phyloP scores from a whole-genome alignment of 495 filamentous ascomycete genomes.

The Aspergillus panamensis region DNA sequence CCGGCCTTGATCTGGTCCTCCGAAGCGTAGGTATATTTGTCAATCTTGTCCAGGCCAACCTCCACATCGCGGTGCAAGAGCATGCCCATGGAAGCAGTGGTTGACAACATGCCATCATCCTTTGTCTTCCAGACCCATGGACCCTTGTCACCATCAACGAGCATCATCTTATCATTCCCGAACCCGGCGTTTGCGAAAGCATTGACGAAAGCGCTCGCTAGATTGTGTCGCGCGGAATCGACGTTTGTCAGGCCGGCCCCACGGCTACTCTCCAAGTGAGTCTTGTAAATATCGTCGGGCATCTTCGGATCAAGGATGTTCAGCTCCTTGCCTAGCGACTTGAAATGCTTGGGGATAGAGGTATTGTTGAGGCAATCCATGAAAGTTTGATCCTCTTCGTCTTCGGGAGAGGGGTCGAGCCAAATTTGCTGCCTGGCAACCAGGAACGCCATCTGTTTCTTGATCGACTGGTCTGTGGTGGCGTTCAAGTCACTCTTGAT shows the following conservation, averaged over 20 bases:
- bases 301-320: constrained; percentile 96
- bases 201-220: constrained; percentile 95
- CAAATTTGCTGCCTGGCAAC: constrained; percentile 88
- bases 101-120: constrained; percentile 95
- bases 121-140: constrained; percentile 99
- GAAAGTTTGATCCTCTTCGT: constrained; percentile 67
- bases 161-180: constrained; percentile 95
- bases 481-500: constrained; percentile 76
- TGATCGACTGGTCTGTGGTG: constrained; percentile 74
- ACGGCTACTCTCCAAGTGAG: constrained; percentile 90
- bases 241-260: constrained; percentile 89
- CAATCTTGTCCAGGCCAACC: constrained; percentile 81
- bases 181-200: constrained; percentile 95
- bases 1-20: constrained; percentile 90
- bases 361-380: constrained; percentile 82
- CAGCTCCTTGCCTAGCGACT: constrained; percentile 87
- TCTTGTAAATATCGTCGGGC: constrained; percentile 99
- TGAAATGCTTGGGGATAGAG: constrained; percentile 86
- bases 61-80: constrained; percentile 90
- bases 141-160: constrained; percentile 71
- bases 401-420: constrained; percentile 59
- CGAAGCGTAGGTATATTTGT: constrained; percentile 79
- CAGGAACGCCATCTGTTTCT: constrained; percentile 93
- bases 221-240: constrained; percentile 91
- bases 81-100: constrained; percentile 87